phyloP scores from a whole-genome alignment of 2,329 filamentous ascomycete genomes.

The Shiraia sp. region DNA sequence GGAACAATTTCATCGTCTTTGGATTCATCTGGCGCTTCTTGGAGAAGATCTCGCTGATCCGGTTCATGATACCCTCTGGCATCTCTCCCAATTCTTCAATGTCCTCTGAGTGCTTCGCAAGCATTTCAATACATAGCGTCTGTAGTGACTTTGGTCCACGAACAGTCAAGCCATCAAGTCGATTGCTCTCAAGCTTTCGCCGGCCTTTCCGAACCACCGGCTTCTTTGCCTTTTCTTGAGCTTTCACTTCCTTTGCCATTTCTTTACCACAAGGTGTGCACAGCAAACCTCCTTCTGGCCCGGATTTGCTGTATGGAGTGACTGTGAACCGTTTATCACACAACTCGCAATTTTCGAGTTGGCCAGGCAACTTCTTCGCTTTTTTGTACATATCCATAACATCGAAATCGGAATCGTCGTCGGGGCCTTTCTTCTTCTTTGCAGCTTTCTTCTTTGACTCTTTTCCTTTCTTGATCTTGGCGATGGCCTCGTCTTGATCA shows the following conservation, averaged over 20 bases:
- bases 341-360: constrained; percentile 83
- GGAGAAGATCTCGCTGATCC: constrained; percentile 65
- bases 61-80: constrained; percentile 59
- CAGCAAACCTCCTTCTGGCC: constrained; percentile 81
- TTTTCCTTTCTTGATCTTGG: constrained; percentile 54
- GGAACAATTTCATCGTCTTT: constrained; percentile 54
- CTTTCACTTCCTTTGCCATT: constrained; percentile 67
- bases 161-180: constrained; percentile 73
- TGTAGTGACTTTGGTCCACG: constrained; percentile 71
- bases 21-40: constrained; percentile 63
- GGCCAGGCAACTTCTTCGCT: constrained; percentile 69
- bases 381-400: constrained; percentile 61
- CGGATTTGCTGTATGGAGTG: constrained; percentile 82
- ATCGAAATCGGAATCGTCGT: constrained; percentile 52
- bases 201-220: constrained; percentile 64
- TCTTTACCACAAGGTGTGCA: constrained; percentile 82
- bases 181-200: constrained; percentile 78
- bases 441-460: constrained; percentile 51
- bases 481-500: constrained; percentile 55
- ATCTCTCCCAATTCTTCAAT: constrained; percentile 68
- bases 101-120: constrained; percentile 65
- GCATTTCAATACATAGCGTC: constrained; percentile 66
- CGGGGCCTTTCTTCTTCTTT: constrained; percentile 47
- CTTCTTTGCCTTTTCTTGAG: constrained; percentile 61
- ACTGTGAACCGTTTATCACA: constrained; percentile 92